Conservation (phyloP, 306 rosid species). For the Rubus parviflorus region DNA sequence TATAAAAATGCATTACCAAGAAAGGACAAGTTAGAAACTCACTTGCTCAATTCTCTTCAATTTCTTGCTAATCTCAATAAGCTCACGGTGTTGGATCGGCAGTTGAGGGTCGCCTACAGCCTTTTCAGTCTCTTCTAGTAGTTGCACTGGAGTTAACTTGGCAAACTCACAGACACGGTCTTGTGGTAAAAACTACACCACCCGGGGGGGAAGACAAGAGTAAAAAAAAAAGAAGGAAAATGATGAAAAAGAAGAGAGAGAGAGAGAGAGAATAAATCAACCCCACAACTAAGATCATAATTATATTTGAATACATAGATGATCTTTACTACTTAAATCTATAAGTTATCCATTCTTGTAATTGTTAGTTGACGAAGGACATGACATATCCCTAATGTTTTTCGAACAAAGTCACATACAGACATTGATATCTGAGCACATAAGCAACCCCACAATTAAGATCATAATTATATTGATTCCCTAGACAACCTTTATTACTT, state of each 20-base stretch:
- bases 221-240: constrained; percentile 13
- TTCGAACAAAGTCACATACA: no score
- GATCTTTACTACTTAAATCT: not conserved
- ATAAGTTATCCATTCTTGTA: no score
- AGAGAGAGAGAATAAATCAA: not conserved
- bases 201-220: constrained; percentile 3
- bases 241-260: not conserved
- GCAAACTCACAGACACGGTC: constrained; percentile 98
- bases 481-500: not conserved
- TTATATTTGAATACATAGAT: not conserved
- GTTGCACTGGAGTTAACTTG: constrained; percentile 88
- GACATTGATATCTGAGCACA: not conserved
- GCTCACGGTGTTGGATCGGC: constrained; percentile 66
- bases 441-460: not conserved
- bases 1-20: not conserved
- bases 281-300: not conserved
- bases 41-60: constrained; percentile 77
- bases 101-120: constrained; percentile 93
- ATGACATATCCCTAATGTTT: not conserved
- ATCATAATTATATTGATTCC: not conserved
- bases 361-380: not conserved
- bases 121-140: constrained; percentile 90
- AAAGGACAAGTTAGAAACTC: constrained; percentile 25
- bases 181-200: constrained; percentile 80
- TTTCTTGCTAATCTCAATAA: constrained; percentile 68